Evolutionary conservation across 2,329 filamentous ascomycete genomes (phyloP), one percentile per base, ranked within the genome.

Genomic region (Tolypocladium amazonense): DNA sequence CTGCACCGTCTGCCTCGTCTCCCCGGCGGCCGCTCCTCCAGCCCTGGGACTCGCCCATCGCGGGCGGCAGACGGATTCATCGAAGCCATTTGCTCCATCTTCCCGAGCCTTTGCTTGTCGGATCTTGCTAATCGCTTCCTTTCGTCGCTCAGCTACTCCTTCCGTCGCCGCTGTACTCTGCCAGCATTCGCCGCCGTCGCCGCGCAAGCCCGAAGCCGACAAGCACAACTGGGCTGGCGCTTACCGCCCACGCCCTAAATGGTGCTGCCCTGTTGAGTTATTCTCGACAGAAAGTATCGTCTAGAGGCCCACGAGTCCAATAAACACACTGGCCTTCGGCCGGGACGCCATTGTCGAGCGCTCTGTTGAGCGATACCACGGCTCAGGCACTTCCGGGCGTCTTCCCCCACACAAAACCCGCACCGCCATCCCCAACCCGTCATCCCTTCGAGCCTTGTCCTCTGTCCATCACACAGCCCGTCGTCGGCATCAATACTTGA

Each of bases 351-450:
- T 65, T 64, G 62, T 65, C 63, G 65, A 58, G 43, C 25, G 63
- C 65, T 57, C 60, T 61, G 58, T 61, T 66, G 63, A 69, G 66
- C 67, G 67, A 71, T 64, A 63, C 65, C 64, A 57, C 65, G 56
- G 56, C 54, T 52, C 54, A 52, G 58, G 59, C 50, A 18, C 59
- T 65, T 58, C 60, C 61, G 62, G 61, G 57, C 64, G 57, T 67
- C 66, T 66, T 65, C 63, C 59, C 64, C 61, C 60, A 67, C 63
- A 64, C 72, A 73, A 72, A 73, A 68, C 67, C 71, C 71, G 68
- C 71, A 70, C 67, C 63, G 62, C 64, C 67, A 59, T 65, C 59
- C 61, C 56, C 62, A 61, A 65, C 60, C 63, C 65, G 65, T 58
- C 62, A 64, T 63, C 45, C 43, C 45, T 47, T 52, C 56, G 30